A percentile compares a stretch with the other conserved stretches of the same genome.
phyloP scores from a whole-genome alignment of 169 alveolate genomes.

The Cryptosporidium meleagridis region DNA sequence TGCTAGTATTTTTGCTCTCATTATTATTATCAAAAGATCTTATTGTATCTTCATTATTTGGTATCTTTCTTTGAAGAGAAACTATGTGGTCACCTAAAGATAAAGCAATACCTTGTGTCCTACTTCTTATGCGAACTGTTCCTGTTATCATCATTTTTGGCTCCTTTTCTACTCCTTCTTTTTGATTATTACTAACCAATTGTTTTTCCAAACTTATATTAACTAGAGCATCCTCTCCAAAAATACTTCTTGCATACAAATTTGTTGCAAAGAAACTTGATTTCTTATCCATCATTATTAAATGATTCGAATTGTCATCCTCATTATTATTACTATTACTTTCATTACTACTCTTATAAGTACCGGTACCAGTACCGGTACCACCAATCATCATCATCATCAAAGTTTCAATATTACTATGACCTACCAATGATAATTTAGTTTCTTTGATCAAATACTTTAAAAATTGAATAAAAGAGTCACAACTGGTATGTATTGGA shows the following conservation, averaged over 20 bases:
- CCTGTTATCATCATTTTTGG: slow-evolving; percentile 67
- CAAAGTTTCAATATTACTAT: neutral
- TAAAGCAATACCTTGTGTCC: slow-evolving; percentile 83
- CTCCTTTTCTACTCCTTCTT: slow-evolving; percentile 80
- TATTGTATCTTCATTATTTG: neutral
- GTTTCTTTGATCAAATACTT: slow-evolving; percentile 37
- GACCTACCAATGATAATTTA: slow-evolving; percentile 46
- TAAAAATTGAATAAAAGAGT: slow-evolving; percentile 49
- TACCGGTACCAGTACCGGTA: neutral
- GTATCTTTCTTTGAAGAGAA: slow-evolving; percentile 76
- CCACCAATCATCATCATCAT: neutral
- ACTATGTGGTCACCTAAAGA: slow-evolving; percentile 80
- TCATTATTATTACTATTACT: no score
- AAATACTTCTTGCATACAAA: slow-evolving; percentile 89
- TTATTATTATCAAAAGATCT: neutral
- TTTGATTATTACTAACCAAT: slow-evolving; percentile 77
- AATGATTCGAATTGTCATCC: neutral
- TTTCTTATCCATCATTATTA: slow-evolving; percentile 61
- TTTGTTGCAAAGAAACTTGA: slow-evolving; percentile 90
- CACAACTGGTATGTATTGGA: slow-evolving; percentile 77
- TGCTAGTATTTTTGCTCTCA: neutral
- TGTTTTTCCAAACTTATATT: slow-evolving; percentile 87
- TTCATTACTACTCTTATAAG: neutral
- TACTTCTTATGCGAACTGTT: slow-evolving; percentile 78
- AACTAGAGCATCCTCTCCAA: slow-evolving; percentile 93